Conservation (phyloP, 2,329 filamentous ascomycete species). For the Fusarium sp. region DNA sequence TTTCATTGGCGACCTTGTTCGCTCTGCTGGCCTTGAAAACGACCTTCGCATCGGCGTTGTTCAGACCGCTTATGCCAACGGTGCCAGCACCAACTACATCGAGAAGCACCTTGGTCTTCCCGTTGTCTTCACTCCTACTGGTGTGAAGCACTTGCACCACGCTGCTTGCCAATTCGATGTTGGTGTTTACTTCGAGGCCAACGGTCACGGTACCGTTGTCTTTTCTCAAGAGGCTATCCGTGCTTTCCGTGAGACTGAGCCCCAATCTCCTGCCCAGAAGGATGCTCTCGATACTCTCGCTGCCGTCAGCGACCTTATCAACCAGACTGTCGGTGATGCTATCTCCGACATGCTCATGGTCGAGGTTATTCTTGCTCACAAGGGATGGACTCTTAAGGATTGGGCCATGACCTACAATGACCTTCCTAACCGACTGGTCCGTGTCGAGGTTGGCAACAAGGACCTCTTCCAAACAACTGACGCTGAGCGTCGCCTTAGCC, state of each 20-base stretch:
- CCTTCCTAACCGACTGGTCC: slow-evolving; percentile 93
- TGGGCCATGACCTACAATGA: slow-evolving; percentile 95
- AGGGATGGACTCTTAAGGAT: slow-evolving; percentile 88
- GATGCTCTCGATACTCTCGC: slow-evolving; percentile 86
- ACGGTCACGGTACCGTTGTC: slow-evolving; percentile 95
- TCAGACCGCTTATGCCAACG: slow-evolving; percentile 98
- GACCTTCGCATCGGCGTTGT: slow-evolving; percentile 93
- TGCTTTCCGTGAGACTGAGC: slow-evolving; percentile 81
- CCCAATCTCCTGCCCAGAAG: slow-evolving; percentile 91
- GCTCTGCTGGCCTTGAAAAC: slow-evolving; percentile 80
- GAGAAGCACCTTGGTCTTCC: slow-evolving; percentile 88
- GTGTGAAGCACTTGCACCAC: slow-evolving; percentile 97
- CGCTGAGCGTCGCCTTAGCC: slow-evolving; percentile 87
- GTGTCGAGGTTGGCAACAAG: slow-evolving; percentile 89
- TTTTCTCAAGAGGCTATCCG: slow-evolving; percentile 88
- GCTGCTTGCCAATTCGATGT: slow-evolving; percentile 95
- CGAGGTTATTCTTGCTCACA: slow-evolving; percentile 95
- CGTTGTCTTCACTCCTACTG: slow-evolving; percentile 92
- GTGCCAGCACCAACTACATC: slow-evolving; percentile 92
- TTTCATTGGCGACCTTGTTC: slow-evolving; percentile 90
- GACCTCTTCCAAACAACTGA: slow-evolving; percentile 92
- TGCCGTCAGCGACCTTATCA: slow-evolving; percentile 90
- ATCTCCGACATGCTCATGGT: slow-evolving; percentile 96
- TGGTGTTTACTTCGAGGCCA: slow-evolving; percentile 98
- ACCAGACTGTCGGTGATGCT: slow-evolving; percentile 97